Evolutionary conservation across 352 stramenopile species (phyloP).

Genomic region (Globisporangium yorkense): DNA sequence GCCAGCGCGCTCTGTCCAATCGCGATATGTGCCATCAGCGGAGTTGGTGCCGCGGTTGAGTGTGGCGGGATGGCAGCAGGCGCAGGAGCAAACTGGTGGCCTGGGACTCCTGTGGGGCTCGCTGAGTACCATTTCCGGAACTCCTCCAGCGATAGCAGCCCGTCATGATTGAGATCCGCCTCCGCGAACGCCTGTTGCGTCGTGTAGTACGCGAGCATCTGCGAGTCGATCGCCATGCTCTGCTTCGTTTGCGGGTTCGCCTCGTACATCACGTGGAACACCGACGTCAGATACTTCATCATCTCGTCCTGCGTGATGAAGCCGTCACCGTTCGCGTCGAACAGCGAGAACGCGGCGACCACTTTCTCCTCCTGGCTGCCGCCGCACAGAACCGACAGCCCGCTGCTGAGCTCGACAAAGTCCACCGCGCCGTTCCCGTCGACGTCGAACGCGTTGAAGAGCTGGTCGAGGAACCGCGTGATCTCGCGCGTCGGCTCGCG

Average conservation of each 20-base stretch:
- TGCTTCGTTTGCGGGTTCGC: constrained; percentile 24
- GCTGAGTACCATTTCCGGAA: constrained; percentile 75
- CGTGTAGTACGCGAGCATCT: constrained; percentile 61
- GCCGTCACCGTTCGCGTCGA: constrained; percentile 77
- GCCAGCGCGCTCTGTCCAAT: constrained; percentile 25
- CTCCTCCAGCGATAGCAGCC: constrained; percentile 69
- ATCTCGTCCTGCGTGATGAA: constrained; percentile 83
- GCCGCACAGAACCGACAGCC: constrained; percentile 70
- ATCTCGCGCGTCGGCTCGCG: constrained; percentile 44
- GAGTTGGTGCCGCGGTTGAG: neutral
- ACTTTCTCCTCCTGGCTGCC: constrained; percentile 76
- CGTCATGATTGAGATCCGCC: constrained; percentile 82
- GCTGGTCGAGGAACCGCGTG: constrained; percentile 50
- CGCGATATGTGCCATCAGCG: constrained; percentile 1
- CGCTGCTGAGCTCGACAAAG: constrained; percentile 71
- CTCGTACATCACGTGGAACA: constrained; percentile 70
- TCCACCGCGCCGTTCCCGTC: constrained; percentile 64
- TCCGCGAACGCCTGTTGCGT: constrained; percentile 79
- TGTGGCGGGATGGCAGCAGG: neutral
- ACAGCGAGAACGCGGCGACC: constrained; percentile 72
- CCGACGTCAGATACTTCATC: constrained; percentile 66
- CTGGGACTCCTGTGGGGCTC: constrained; percentile 1
- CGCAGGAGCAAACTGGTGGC: constrained; percentile 2
- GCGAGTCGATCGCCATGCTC: constrained; percentile 43
- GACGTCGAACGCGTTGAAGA: constrained; percentile 78